Base-by-base conservation (phyloP, 805 yeast species). In the Metschnikowia orientalis region DNA sequence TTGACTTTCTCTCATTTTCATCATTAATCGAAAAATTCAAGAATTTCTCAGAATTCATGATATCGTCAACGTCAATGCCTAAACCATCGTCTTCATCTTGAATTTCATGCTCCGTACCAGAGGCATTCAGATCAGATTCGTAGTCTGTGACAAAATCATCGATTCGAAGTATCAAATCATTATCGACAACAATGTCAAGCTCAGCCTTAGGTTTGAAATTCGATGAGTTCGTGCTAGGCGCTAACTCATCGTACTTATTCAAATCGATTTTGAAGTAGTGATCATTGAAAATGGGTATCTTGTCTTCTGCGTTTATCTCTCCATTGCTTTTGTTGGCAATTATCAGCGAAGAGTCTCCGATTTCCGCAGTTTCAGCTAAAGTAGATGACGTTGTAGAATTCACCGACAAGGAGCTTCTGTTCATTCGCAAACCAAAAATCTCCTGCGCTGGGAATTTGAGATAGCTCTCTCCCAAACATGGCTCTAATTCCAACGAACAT, bases 401-500 rank as follows among this genome's bases (percentile, higher is more conserved):
- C 16, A 29, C 19, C 3, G 44, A 30, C n/a, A 37, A 16, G 6
- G 35, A 14, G 25, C 41, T 33, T 8, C 23, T 14, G 8, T 18
- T 17, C n/a, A 27, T 15, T n/a, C n/a, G n/a, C 10, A 26, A 4
- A 5, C 22, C 18, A 18, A 23, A 21, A 0, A 11, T 10, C 20
- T 23, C 28, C 5, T 13, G 11, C 8, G 18, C 14, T 2, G 35
- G 34, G 5, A 17, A 34, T 28, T 44, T 53, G 32, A 65, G 38
- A 36, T 65, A 66, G 4, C 53, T 51, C 36, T 67, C 72, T 1
- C 60, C 61, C 22, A 63, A 52, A 2, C 81, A 75, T 1, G 89
- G 82, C 48, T 90, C 95, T 24, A 70, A 60, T 0, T 53, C 47
- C 33, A 83, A 59, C 9, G 95, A 86, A 40, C 73, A 53, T 26